These are phyloP conservation scores for Metschnikowia bowlesiae DNA, from an alignment of 805 yeast genomes.

Conservation along the genomic window DNA sequence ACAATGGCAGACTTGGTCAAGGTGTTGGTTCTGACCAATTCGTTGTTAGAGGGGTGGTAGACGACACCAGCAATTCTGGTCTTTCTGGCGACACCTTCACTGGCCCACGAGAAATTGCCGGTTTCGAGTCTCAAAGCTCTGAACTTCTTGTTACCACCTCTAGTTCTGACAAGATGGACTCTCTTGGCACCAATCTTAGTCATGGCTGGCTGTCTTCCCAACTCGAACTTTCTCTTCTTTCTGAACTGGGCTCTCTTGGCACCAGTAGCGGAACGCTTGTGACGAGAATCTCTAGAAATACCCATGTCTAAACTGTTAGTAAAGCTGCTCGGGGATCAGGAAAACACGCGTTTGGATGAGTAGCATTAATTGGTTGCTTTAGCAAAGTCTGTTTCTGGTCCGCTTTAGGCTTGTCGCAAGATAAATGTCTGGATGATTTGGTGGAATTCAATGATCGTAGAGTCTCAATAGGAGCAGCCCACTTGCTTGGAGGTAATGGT, in stretches of 20 bases:
- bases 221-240: constrained; percentile 99
- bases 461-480: background rate
- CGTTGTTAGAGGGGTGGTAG: constrained; percentile 99
- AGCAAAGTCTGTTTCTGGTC: no score
- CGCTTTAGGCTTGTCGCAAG: no score
- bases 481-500: background rate
- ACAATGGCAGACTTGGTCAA: constrained; percentile 98
- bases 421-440: no score
- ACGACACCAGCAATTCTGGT: constrained; percentile 97
- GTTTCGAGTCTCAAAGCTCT: constrained; percentile 99
- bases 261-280: constrained; percentile 99
- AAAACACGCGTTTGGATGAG: background rate
- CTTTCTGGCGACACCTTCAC: constrained; percentile 98
- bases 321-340: background rate
- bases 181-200: constrained; percentile 99
- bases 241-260: constrained; percentile 99
- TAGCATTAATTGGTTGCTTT: background rate
- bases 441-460: no score
- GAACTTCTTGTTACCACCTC: constrained; percentile 99
- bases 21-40: constrained; percentile 99
- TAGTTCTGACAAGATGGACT: constrained; percentile 98
- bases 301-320: constrained; percentile 63
- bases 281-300: constrained; percentile 99
- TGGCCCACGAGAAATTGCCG: constrained; percentile 99
- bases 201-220: constrained; percentile 99